Conservation (phyloP, 352 stramenopile genomes). For the Pythium sukuiense region DNA sequence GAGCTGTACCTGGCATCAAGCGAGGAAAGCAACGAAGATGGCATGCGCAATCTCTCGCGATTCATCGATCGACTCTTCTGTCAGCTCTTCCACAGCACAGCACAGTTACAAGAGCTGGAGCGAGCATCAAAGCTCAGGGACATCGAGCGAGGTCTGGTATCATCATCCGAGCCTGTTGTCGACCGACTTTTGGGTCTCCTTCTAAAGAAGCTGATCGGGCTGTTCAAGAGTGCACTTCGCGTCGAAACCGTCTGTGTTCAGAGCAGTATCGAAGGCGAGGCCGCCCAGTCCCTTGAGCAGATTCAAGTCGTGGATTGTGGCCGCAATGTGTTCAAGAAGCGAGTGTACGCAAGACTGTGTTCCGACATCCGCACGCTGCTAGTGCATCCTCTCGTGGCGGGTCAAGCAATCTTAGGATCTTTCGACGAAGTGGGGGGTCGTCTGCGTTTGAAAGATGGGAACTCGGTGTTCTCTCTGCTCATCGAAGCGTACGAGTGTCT, state of each 20-base stretch:
- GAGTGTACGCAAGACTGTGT: slow-evolving; percentile 76
- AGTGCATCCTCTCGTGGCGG: slow-evolving; percentile 63
- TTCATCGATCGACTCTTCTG: slow-evolving; percentile 87
- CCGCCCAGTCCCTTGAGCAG: slow-evolving; percentile 23
- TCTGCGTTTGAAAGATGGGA: slow-evolving; percentile 18
- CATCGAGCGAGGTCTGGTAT: neutral
- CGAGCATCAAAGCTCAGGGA: slow-evolving; percentile 34
- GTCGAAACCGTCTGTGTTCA: slow-evolving; percentile 49
- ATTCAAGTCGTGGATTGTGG: slow-evolving; percentile 65
- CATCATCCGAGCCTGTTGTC: slow-evolving; percentile 44
- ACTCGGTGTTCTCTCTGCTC: slow-evolving; percentile 50
- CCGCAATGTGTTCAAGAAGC: slow-evolving; percentile 74
- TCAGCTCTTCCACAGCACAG: slow-evolving; percentile 82
- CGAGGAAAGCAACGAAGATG: slow-evolving; percentile 71
- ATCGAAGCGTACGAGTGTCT: slow-evolving; percentile 63
- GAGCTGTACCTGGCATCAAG: slow-evolving; percentile 64
- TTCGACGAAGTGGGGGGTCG: slow-evolving; percentile 29
- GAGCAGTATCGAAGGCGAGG: slow-evolving; percentile 10
- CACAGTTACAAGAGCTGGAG: slow-evolving; percentile 72
- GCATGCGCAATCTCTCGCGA: slow-evolving; percentile 71
- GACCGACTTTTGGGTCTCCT: slow-evolving; percentile 69
- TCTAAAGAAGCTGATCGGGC: slow-evolving; percentile 58
- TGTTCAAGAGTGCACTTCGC: slow-evolving; percentile 65
- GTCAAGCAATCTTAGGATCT: slow-evolving; percentile 57
- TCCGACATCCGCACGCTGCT: slow-evolving; percentile 77